Evolutionary conservation across 345 rosid genomes (phyloP).

Genomic region (Eutrema yunnanense): DNA sequence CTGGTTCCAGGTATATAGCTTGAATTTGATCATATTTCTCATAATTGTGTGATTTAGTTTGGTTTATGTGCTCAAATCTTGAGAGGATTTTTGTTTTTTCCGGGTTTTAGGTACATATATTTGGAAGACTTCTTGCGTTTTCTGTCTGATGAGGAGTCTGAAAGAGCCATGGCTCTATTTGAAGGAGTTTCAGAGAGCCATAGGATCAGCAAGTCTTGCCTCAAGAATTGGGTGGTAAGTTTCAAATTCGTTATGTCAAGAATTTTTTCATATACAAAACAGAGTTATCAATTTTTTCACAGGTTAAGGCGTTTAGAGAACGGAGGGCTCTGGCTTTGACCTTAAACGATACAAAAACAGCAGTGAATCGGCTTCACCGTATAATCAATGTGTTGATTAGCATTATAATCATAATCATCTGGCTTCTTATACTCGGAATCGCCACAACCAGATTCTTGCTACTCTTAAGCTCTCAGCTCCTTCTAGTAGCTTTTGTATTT

Average conservation of each 20-base stretch:
- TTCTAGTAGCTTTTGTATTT: constrained; percentile 64
- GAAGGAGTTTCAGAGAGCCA: constrained; percentile 57
- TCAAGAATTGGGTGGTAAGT: constrained; percentile 83
- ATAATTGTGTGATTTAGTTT: background rate
- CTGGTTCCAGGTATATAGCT: constrained; percentile 30
- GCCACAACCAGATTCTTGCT: constrained; percentile 59
- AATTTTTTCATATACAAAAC: background rate
- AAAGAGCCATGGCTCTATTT: constrained; percentile 56
- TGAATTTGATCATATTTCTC: background rate
- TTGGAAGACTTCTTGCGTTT: constrained; percentile 68
- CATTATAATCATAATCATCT: constrained; percentile 42
- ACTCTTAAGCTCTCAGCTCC: constrained; percentile 54
- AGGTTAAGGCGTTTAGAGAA: constrained; percentile 70
- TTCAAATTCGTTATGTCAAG: background rate
- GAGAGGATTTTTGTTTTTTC: background rate
- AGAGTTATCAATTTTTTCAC: background rate
- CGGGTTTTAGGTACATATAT: constrained; percentile 54
- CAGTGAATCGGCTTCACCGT: constrained; percentile 68
- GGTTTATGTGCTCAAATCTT: constrained; percentile 1
- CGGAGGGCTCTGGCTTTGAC: constrained; percentile 67
- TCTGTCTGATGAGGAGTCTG: constrained; percentile 57
- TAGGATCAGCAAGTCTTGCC: constrained; percentile 53
- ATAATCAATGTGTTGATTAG: constrained; percentile 53
- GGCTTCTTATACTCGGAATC: constrained; percentile 57
- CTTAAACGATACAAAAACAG: constrained; percentile 67